Evolutionary conservation across 2,329 filamentous ascomycete species (phyloP), one percentile per base, ranked within the genome.

Genomic region (Fusarium sp.): DNA sequence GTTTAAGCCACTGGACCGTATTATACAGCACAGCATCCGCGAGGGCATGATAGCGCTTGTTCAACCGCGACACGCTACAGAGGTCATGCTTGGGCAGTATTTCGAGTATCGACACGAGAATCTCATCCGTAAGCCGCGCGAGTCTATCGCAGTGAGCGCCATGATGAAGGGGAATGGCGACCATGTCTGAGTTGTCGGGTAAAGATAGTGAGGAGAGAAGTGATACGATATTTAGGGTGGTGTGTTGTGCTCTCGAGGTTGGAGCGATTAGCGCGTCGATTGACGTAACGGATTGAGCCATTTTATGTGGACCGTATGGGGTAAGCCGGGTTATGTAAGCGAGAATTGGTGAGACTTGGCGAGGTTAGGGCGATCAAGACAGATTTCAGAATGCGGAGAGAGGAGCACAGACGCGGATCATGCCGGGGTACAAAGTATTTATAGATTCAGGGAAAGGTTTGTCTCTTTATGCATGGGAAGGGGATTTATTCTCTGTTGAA

Each of bases 21-120:
- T 84, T 82, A 78, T 87, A 86, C 28, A 87, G 80, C 14, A 87
- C 79, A 7, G 84, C 82, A 73, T 87, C 86, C 70, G 84, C 84
- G 28, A 87, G 76, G 51, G 78, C 77, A 70, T 87, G 85, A 71
- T 84, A 84, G 30, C 78, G 79, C 58, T 81, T 81, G 77, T 82
- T 86, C 44, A 86, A 79, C 17, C 82, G 81, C 44, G 84, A 86
- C 26, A 86, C 79, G 72, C 75, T 81, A 79, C 83, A 84, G 38
- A 87, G 81, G 73, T 85, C 84, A 72, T 78, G 80, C 59, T 81
- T 81, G 20, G 81, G 81, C 3, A 86, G 73, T 15, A 67, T 65
- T 65, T 83, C 77, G 73, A 87, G 82, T 71, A 87, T 83, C 45
- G 79, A 79, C 18, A 82, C 77, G 17, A 87, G 77, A 50, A 87